Evolutionary conservation across 179 eudicot genomes (phyloP).

Genomic region (Spinacia oleracea): DNA sequence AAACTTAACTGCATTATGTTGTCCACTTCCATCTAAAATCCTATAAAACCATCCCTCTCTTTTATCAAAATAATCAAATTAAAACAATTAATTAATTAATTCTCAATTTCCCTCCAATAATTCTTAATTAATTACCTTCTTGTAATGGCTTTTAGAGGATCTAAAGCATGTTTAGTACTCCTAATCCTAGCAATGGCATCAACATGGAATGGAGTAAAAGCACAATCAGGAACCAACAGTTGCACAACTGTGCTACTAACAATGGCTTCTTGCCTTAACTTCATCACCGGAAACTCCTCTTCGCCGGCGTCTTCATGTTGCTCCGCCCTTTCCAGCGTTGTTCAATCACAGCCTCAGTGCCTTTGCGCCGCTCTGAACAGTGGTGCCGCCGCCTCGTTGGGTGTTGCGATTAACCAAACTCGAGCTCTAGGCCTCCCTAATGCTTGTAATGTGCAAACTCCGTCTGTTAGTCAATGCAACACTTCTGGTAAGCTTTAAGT

Average conservation of each 20-base stretch:
- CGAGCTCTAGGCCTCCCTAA: conserved; percentile 57
- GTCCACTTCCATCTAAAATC: conserved; percentile 3
- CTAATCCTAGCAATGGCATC: conserved; percentile 26
- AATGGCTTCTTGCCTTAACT: conserved; percentile 70
- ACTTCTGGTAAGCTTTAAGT: conserved; percentile 25
- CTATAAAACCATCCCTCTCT: conserved; percentile 24
- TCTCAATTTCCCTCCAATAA: conserved; percentile 12
- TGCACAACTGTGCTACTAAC: conserved; percentile 59
- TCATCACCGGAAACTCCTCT: conserved; percentile 54
- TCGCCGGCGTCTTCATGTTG: conserved; percentile 62
- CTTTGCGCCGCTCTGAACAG: conserved; percentile 56
- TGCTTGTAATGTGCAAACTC: conserved; percentile 60
- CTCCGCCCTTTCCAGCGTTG: conserved; percentile 62
- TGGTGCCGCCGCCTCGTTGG: conserved; percentile 46
- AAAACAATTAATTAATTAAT: conserved; percentile 2
- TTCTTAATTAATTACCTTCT: background rate
- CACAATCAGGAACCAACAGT: conserved; percentile 37
- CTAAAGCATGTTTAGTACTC: conserved; percentile 8
- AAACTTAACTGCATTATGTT: conserved; percentile 30
- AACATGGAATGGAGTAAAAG: conserved; percentile 30
- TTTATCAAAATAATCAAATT: conserved; percentile 13
- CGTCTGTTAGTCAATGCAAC: conserved; percentile 38
- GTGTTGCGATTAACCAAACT: conserved; percentile 57
- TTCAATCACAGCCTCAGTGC: conserved; percentile 61
- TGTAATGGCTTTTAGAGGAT: conserved; percentile 28